Evolutionary conservation across 208 protist genomes (phyloP), one percentile per base, ranked within the genome.

Genomic region (Trypanosoma lewisi): DNA sequence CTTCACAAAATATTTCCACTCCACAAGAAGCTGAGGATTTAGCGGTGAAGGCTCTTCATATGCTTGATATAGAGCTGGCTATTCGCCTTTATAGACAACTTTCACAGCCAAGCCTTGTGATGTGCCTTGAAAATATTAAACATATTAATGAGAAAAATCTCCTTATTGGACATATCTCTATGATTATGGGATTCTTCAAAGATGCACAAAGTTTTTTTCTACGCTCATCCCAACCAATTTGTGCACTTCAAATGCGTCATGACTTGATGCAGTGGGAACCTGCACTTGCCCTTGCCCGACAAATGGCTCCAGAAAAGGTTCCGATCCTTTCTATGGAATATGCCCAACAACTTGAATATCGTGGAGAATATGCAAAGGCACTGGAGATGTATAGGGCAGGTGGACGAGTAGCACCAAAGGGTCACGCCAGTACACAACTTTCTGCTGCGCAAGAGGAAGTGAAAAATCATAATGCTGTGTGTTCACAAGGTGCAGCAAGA

Each of bases 221-320:
- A 16, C 78, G 76, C 51, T 98, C 93, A 30, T 92, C 92, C 25
- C 84, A 93, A 62, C 96, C 94, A 53, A 68, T 93, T 27, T 82
- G 87, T 33, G 98, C 98, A 14, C 81, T 99, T 25, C 89, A 98
- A 70, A 99, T 99, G 98, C 89, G 96, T 17, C 86, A 95, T 16
- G 95, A 98, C 72, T 81, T 99, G 56, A 96, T 98, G 90, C 95
- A 98, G 75, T 99, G 96, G 95, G 95, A 98, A 57, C 82, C 87
- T 19, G 97, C 97, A 6, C 82, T 99, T 34, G 49, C 80, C 5
- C 80, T 99, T 19, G 97, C 98, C 2, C 72, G 93, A 64, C 88
- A 89, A 41, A 75, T 98, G n/a, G 93, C 90, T 9, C 91, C 89
- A 12, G 79, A 88, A 11, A 78, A 94, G 72, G 69, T 98, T 25